Base-by-base conservation (phyloP, 2,329 filamentous ascomycete species). In the Myotisia sp. region DNA sequence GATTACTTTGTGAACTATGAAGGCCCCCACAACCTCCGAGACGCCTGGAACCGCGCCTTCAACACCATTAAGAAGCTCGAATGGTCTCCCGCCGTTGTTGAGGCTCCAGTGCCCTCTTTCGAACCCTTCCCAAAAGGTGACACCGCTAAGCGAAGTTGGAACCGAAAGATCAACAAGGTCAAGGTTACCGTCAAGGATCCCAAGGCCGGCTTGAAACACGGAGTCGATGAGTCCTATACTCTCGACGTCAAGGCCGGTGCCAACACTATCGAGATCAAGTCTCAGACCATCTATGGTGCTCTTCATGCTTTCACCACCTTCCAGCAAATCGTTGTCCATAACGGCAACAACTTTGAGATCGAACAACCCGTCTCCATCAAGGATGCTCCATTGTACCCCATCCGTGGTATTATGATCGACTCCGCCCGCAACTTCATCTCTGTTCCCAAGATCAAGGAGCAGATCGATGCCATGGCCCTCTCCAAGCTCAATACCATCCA, bases 401-500 rank as follows among this genome's bases (percentile, higher is more conserved):
- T 69, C 42, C 66, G 68, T 10, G 68, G 68, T 12, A 60, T 70
- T 47, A 68, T 71, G 66, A 45, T 71, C 7, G 68, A 71, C 38
- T 62, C 60, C 2, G 67, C 62, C 6, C 67, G 68, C 31, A 71
- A 72, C 48, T 72, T 63, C 47, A 62, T 71, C 37, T 61, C 62
- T 20, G 46, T 64, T 21, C 42, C 40, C 24, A 71, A 71, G 52
- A 64, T 71, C 40, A 45, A 56, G 10, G 68, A 71, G 49, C 68
- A 71, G 45, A 58, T 71, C 36, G 60, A 70, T 37, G 68, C 61
- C 37, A 63, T 72, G 59, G 57, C 67, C 5, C 55, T 71, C 29
- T 63, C 68, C 36, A 73, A 73, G 53, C 56, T 73, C 41, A 73
- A 71, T 40, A 58, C 70, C 10, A 53, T 73, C 23, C 68, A 73